Base-by-base conservation (phyloP, 1,284 basidiomycete genomes). In the Chalciporus sp. region DNA sequence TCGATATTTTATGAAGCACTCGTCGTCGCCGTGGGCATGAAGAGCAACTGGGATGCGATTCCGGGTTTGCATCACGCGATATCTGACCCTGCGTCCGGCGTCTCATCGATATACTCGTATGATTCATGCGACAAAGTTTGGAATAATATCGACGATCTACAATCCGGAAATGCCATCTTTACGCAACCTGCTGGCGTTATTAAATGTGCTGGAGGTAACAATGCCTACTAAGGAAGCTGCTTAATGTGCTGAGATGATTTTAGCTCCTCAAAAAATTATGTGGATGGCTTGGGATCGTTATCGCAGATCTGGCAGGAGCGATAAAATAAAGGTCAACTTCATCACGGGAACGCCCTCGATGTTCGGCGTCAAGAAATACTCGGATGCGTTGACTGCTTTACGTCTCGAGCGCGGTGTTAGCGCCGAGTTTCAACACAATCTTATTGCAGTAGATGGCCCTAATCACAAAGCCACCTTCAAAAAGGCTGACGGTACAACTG, bases 171-270 rank as follows among this genome's bases (percentile, higher is more conserved):
- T 51, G 95, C 95, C 2, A 83, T 99, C 65, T 98, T 99, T 76
- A 98, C 96, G 0, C 96, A 98, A 71, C 96, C 95, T 28, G 85
- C 89, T n/a, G 94, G 95, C 20, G 77, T 94, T 23, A 84, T 98
- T 72, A 98, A 98, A 75, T 98, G 95, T 70, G 92, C 95, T 51
- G 96, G 96, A 72, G 94, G 89, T 88, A 42, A 42, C 33, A 61
- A 59, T 74, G 47, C 56, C 31, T 42, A 9, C 47, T 16, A 48
- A 8, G 12, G 26, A 9, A 23, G 31, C 42, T 37, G 42, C 40
- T 4, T 26, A 44, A 16, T 4, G 42, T 31, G 37, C 56, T 63
- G 3, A 58, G 42, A 17, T 47, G 29, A 46, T 45, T 49, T 23
- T 61, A 92, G 93, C 92, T 14, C 93, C 92, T 17, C 92, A 94